These are phyloP conservation scores for Daldinia grandis DNA, from an alignment of 495 filamentous ascomycete species.

Conservation along the genomic window DNA sequence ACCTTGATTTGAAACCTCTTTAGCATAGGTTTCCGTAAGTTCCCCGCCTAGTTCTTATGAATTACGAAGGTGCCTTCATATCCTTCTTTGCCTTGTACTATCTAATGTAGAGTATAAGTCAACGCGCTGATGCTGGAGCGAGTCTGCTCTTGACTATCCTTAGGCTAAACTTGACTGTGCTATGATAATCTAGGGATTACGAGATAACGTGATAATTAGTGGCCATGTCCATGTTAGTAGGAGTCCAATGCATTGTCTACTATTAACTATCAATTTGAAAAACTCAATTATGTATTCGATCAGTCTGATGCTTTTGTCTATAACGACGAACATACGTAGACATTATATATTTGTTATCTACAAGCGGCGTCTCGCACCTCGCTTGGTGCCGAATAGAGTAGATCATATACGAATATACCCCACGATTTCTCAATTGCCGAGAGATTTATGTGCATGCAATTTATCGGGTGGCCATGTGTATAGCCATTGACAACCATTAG, in stretches of 20 bases:
- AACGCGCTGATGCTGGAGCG: not conserved
- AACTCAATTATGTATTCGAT: not conserved
- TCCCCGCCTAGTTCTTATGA: not conserved
- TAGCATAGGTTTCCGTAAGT: not conserved
- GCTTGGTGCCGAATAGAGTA: not conserved
- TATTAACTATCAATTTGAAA: not conserved
- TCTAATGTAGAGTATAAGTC: not conserved
- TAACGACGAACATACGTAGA: not conserved
- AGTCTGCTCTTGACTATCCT: not conserved
- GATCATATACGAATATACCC: not conserved
- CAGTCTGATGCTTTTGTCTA: too few species aligned
- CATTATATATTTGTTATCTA: not conserved
- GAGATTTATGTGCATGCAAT: constrained; percentile 16
- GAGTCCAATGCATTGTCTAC: not conserved
- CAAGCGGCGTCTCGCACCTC: not conserved
- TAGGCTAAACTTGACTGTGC: not conserved
- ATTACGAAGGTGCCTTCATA: not conserved
- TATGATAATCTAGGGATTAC: not conserved
- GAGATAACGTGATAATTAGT: not conserved
- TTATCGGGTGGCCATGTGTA: constrained; percentile 5
- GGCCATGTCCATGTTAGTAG: too few species aligned
- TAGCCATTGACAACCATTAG: not conserved
- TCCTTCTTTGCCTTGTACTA: not conserved
- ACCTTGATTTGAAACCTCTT: too few species aligned
- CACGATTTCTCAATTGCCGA: constrained; percentile 20